phyloP scores from a whole-genome alignment of 805 yeast species.

The Ogataea haglerorum region DNA sequence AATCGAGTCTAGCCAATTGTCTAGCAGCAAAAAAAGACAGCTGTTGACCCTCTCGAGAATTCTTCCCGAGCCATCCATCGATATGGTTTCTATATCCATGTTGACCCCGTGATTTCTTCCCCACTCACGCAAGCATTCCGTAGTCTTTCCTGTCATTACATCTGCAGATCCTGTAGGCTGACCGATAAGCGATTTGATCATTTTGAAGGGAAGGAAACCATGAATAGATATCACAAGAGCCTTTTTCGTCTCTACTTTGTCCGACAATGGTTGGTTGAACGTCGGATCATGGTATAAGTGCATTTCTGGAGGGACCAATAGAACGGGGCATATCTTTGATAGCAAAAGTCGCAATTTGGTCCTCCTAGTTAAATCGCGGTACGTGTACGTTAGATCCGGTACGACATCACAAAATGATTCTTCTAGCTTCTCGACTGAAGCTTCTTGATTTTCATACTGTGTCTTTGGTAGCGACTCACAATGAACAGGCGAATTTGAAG shows the following conservation, averaged over 20 bases:
- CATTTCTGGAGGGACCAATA: conserved; percentile 25
- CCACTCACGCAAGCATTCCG: conserved; percentile 65
- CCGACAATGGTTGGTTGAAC: conserved; percentile 5
- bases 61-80: conserved; percentile 89
- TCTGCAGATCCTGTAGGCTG: conserved; percentile 90
- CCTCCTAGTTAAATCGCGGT: conserved; percentile 25
- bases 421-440: conserved; percentile 1
- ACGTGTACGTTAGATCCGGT: conserved; percentile 27
- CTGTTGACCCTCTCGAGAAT: conserved; percentile 77
- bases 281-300: conserved; percentile 29
- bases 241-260: conserved; percentile 33
- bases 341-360: conserved; percentile 27
- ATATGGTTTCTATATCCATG: conserved; percentile 70
- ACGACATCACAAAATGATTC: conserved; percentile 20
- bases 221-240: conserved; percentile 90
- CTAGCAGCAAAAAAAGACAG: conserved; percentile 64
- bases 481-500: conserved; percentile 26
- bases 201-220: conserved; percentile 87
- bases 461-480: conserved; percentile 28
- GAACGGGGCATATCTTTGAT: conserved; percentile 18
- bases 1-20: conserved; percentile 61
- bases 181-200: conserved; percentile 80
- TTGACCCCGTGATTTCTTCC: conserved; percentile 39
- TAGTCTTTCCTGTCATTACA: conserved; percentile 79
- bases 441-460: conserved; percentile 29